Evolutionary conservation across 2,329 filamentous ascomycete species (phyloP).

Genomic region (Phialophora verrucosa): DNA sequence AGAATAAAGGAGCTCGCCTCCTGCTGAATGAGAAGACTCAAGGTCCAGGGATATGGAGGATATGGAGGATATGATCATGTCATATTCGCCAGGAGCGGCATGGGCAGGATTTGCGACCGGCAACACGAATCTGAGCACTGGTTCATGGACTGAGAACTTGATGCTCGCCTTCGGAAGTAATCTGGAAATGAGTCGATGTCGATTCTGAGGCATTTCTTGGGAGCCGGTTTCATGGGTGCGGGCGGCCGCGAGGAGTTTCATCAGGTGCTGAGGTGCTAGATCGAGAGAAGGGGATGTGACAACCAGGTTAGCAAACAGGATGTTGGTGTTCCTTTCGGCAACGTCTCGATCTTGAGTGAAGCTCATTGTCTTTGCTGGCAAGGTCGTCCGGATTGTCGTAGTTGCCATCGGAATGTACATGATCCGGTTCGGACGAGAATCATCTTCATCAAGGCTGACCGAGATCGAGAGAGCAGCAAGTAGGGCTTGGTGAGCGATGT

Average conservation of each 20-base stretch:
- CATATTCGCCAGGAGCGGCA: slow-evolving; percentile 77
- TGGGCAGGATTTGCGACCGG: slow-evolving; percentile 68
- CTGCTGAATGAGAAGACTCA: slow-evolving; percentile 90
- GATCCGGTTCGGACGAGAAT: slow-evolving; percentile 81
- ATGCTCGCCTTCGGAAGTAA: slow-evolving; percentile 91
- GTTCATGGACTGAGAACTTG: slow-evolving; percentile 96
- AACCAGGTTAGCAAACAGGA: slow-evolving; percentile 93
- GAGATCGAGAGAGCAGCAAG: slow-evolving; percentile 91
- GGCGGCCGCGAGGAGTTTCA: slow-evolving; percentile 78
- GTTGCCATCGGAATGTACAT: slow-evolving; percentile 97
- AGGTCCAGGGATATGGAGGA: slow-evolving; percentile 92
- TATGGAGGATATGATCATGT: slow-evolving; percentile 91
- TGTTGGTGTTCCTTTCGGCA: slow-evolving; percentile 90
- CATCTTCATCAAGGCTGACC: slow-evolving; percentile 87
- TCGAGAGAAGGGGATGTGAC: slow-evolving; percentile 95
- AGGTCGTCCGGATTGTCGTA: slow-evolving; percentile 88
- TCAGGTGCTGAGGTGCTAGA: slow-evolving; percentile 87
- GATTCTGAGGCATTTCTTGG: slow-evolving; percentile 52
- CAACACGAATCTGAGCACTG: slow-evolving; percentile 86
- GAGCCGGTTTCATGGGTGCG: slow-evolving; percentile 57
- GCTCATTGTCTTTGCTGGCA: slow-evolving; percentile 92
- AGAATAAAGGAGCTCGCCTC: slow-evolving; percentile 85
- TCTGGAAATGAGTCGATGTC: slow-evolving; percentile 78
- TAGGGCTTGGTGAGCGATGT: slow-evolving; percentile 92
- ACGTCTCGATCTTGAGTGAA: slow-evolving; percentile 70